A percentile compares a stretch with the other conserved stretches of the same genome.
Conservation (phyloP, 2,329 filamentous ascomycete species). For the Aureobasidium sp. region DNA sequence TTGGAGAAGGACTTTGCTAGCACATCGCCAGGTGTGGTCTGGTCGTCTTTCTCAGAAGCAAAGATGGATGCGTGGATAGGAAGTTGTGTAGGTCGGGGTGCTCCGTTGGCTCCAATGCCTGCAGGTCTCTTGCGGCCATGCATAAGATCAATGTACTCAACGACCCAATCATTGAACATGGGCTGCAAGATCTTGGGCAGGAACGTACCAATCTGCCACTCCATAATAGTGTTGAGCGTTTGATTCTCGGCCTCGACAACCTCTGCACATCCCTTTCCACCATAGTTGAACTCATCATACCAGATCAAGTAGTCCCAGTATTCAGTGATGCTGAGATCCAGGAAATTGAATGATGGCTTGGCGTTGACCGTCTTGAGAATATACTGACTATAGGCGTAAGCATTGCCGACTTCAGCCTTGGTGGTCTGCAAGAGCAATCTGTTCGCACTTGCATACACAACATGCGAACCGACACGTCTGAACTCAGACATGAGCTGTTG, state of each 20-base stretch:
- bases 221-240: conserved; percentile 84
- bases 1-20: conserved; percentile 80
- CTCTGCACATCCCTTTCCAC: conserved; percentile 81
- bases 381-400: conserved; percentile 94
- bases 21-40: conserved; percentile 52
- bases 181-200: conserved; percentile 73
- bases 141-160: conserved; percentile 94
- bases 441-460: conserved; percentile 90
- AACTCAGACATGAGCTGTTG: conserved; percentile 97
- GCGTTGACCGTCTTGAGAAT: conserved; percentile 95
- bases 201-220: conserved; percentile 94
- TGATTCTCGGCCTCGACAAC: conserved; percentile 72
- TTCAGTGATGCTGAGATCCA: conserved; percentile 94
- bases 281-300: conserved; percentile 99
- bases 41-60: conserved; percentile 52
- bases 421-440: conserved; percentile 88
- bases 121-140: conserved; percentile 69
- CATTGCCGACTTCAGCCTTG: conserved; percentile 93
- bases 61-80: conserved; percentile 49
- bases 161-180: conserved; percentile 84
- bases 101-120: conserved; percentile 36
- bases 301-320: conserved; percentile 99
- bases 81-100: conserved; percentile 53
- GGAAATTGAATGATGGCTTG: conserved; percentile 92
- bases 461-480: conserved; percentile 84